Conservation (phyloP, 805 yeast genomes). For the Myxozyma melibiosi region DNA sequence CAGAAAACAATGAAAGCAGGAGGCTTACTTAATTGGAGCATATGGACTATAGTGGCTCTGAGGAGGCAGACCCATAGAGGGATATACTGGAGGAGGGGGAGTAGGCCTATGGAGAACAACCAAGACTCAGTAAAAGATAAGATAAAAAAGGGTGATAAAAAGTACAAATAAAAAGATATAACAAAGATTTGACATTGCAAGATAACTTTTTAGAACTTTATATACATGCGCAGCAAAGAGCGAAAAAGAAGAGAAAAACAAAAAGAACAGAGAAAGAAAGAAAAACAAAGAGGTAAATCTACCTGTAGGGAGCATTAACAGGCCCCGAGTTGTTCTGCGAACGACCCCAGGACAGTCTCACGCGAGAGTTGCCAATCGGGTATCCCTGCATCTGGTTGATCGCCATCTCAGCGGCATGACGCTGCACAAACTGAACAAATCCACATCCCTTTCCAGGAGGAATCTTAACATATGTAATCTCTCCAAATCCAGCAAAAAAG, state of each 20-base stretch:
- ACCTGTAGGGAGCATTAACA: constrained; percentile 40
- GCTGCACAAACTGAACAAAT: constrained; percentile 75
- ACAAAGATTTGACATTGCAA: constrained; percentile 10
- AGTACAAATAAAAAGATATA: constrained; percentile 20
- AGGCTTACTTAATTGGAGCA: constrained; percentile 39
- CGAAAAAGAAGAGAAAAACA: background rate
- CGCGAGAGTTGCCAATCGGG: constrained; percentile 79
- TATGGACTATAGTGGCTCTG: constrained; percentile 43
- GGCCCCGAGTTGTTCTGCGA: constrained; percentile 45
- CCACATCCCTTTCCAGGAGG: constrained; percentile 86
- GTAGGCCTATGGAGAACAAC: constrained; percentile 37
- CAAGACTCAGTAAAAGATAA: constrained; percentile 29
- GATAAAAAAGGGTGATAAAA: background rate
- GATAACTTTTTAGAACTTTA: constrained; percentile 11
- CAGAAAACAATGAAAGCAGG: constrained; percentile 4
- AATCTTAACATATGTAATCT: constrained; percentile 73
- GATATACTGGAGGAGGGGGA: constrained; percentile 42
- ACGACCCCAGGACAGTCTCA: constrained; percentile 88
- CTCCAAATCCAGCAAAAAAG: constrained; percentile 69
- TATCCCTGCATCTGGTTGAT: constrained; percentile 87
- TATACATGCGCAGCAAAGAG: constrained; percentile 13
- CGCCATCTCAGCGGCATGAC: constrained; percentile 84
- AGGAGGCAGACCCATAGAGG: constrained; percentile 41
- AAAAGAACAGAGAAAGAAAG: background rate
- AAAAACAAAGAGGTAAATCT: constrained; percentile 18